Base-by-base conservation (phyloP, 148 eudicot species). In the Euryodendron excelsum region DNA sequence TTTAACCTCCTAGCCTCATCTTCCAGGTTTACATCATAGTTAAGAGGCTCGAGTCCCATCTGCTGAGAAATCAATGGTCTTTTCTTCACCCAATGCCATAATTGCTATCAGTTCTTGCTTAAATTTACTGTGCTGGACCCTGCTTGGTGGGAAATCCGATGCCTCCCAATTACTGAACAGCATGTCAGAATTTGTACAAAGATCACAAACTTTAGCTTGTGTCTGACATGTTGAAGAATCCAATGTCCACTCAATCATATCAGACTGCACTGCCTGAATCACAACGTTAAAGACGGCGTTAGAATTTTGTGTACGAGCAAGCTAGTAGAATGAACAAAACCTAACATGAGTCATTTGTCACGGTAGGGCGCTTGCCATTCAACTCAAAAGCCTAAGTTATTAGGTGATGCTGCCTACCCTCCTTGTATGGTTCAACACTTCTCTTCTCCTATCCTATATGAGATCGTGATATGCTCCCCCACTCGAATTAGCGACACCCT, bases 21-120 rank as follows among this genome's bases (percentile, higher is more conserved):
- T 44, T 41, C 73, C 73, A 69, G 1, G n/a, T 44, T 69, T 20
- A 39, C 14, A 4, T 69, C 20, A 0, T 23, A 2, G 47, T 69
- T 3, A 69, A 30, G 25, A n/a, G 28, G n/a, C n/a, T n/a, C n/a
- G n/a, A n/a, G n/a, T n/a, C n/a, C n/a, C n/a, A n/a, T n/a, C 48
- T 41, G 21, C 30, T n/a, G 48, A 21, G 72, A 37, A 69, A 11
- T 37, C 28, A 11, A 41, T 39, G 50, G 31, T 6, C 53, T 14
- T 69, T 41, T 69, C 52, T 39, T 44, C 20, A 13, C 52, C n/a
- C 55, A 69, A 31, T 25, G 73, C 72, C 72, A 69, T 65, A 9
- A 69, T 69, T 21, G 72, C 53, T 41, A 69, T 69, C 28, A 69
- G 50, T n/a, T 69, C 72, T 67, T 67, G 23, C 48, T 69, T 69